Evolutionary conservation across 495 filamentous ascomycete genomes (phyloP), one percentile per base, ranked within the genome.

Genomic region (Talaromyces adpressus): DNA sequence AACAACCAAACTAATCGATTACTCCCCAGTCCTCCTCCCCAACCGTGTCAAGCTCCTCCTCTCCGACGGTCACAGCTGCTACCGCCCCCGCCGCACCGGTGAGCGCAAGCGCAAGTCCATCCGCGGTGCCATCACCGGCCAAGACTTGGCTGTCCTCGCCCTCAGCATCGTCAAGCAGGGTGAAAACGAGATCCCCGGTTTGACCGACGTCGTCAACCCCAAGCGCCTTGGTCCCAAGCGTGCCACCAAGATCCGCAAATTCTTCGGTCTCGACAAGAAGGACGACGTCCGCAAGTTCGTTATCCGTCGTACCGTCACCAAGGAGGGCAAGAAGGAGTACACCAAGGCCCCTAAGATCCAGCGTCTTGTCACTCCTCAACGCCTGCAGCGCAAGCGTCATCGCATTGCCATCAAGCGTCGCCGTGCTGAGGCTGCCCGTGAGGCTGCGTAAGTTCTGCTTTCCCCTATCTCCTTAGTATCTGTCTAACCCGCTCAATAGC

Each of bases 281-380:
- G 94, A 98, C 83, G 94, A 98, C 90, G 94, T 98, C 88, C 83
- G 93, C 85, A 96, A 97, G 82, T 98, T 95, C 85, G 94, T 98
- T 77, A 97, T 98, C 76, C 95, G 94, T 73, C 95, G 94, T 78
- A 95, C 97, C 77, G 88, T 98, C 75, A 96, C 97, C 88, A 86
- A 84, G 70, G 93, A 97, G 85, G 92, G 91, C 84, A 92, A 92
- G 87, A 89, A 89, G 82, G 78, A 92, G 66, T 97, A 98, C 86
- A 98, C 93, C 89, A 98, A 98, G 88, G 94, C 94, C 73, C 93
- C 94, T 74, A 91, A 90, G 82, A 98, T 98, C 83, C 94, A 98
- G 85, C 91, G 94, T 76, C 90, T 98, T 71, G 91, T 98, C 72
- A 98, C 94, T 79, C 95, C 94, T 81, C 94, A 98, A 82, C 95